A percentile compares a stretch with the other conserved stretches of the same genome.
These are phyloP conservation scores for Leccinellum albellum DNA, from an alignment of 768 basidiomycete genomes.

Conservation along the genomic window DNA sequence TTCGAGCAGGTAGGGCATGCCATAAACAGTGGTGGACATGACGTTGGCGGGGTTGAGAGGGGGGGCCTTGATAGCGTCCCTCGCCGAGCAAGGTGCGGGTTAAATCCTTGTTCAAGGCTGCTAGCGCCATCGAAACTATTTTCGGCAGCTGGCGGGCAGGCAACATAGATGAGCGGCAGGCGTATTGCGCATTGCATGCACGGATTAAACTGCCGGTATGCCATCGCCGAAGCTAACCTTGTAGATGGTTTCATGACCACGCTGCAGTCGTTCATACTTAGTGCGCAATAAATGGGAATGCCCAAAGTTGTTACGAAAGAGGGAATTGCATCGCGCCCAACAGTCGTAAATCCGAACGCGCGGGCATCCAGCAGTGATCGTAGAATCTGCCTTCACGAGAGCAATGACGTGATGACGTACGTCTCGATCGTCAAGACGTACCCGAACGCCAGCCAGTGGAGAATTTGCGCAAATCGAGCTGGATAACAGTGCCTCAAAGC, in stretches of 20 bases:
- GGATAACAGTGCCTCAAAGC: constrained; percentile 10
- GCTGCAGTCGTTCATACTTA: constrained; percentile 16
- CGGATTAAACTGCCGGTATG: constrained; percentile 22
- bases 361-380: constrained; percentile 4
- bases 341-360: constrained; percentile 13
- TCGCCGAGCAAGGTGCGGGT: background rate
- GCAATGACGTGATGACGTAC: constrained; percentile 36
- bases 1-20: constrained; percentile 61
- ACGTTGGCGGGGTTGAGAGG: background rate
- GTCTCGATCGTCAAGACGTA: constrained; percentile 20
- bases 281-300: constrained; percentile 10
- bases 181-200: constrained; percentile 14
- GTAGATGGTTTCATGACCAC: constrained; percentile 11
- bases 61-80: background rate
- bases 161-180: constrained; percentile 16
- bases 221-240: constrained; percentile 10
- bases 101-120: constrained; percentile 23
- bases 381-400: constrained; percentile 12
- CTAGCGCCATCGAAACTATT: constrained; percentile 13
- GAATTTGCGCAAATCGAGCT: constrained; percentile 6
- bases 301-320: constrained; percentile 14
- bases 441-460: constrained; percentile 13
- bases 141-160: constrained; percentile 20
- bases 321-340: constrained; percentile 16
- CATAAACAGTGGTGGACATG: constrained; percentile 40